Base-by-base conservation (phyloP, 768 basidiomycete species). In the Lactifluus subvellereus region DNA sequence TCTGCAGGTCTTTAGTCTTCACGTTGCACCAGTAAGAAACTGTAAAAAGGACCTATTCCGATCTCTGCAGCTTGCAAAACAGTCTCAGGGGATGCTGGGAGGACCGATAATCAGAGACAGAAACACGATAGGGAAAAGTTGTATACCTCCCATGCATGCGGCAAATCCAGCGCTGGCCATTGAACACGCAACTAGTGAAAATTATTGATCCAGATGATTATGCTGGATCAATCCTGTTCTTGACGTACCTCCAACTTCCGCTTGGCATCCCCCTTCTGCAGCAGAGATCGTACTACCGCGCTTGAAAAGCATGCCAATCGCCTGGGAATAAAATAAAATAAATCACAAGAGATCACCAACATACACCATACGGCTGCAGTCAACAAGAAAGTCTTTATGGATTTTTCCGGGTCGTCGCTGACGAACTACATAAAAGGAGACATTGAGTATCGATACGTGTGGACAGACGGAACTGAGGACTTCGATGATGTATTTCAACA, bases 221-320 rank as follows among this genome's bases (percentile, higher is more conserved):
- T 22, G 40, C 30, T 2, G 27, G 4, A 16, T 7, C 3, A 20
- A 57, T 33, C 22, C 13, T 42, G 10, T 14, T 20, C 43, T 38
- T 20, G 45, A 69, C 77, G 35, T 70, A 88, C 89, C 89, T 72
- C 95, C 95, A 4, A 98, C 95, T 77, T 96, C 94, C 20, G 94
- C 94, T 76, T 94, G 91, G 73, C 94, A 96, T 11, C 87, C 94
- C 20, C 95, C 95, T 75, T 98, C 96, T 0, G 96, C 94, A 14
- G 95, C 95, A 52, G 89, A 91, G 55, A 98, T 97, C 2, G 95
- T 96, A 65, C 92, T 93, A n/a, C 94, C 94, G 62, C 95, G 84
- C 73, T 98, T 98, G 79, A 94, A 96, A 37, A 97, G 77, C 94
- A 97, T 97, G 16, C 95, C 94, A 57, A 96, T 76, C 9, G 94